phyloP scores from a whole-genome alignment of 441 rosid species.

The Euphorbia neoarborescens region DNA sequence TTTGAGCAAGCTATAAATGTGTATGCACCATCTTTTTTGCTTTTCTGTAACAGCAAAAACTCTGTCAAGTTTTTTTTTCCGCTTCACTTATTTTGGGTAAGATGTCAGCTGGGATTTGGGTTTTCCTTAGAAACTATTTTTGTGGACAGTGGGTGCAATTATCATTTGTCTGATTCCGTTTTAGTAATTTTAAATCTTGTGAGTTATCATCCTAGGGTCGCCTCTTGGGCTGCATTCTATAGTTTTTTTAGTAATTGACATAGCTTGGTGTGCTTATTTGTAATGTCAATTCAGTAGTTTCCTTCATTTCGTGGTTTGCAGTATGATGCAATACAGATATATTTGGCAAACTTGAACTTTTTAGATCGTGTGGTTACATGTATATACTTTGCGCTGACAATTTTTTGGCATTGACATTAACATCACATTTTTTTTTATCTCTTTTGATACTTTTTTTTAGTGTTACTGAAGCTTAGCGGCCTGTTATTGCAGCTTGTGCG shows the following conservation, averaged over 20 bases:
- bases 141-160: not conserved
- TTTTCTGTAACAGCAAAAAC: not conserved
- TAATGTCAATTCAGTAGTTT: not conserved
- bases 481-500: conserved; percentile 73
- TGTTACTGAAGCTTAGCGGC: conserved; percentile 17
- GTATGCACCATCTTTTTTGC: not conserved
- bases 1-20: not conserved
- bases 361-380: not conserved
- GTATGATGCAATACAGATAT: not conserved
- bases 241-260: not conserved
- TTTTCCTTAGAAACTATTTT: not conserved
- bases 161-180: not conserved
- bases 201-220: not conserved
- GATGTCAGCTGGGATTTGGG: not conserved
- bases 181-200: not conserved
- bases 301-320: not conserved
- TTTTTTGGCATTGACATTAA: not conserved
- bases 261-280: not conserved
- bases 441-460: not conserved
- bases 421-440: not conserved
- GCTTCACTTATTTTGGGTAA: too few species aligned
- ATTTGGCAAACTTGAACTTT: not conserved
- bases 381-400: not conserved
- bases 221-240: not conserved
- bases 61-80: not conserved